Percentiles rank a stretch among this genome's conserved stretches.
Evolutionary conservation across 2,329 filamentous ascomycete species (phyloP).

Genomic region (Penicillium rolfsii): DNA sequence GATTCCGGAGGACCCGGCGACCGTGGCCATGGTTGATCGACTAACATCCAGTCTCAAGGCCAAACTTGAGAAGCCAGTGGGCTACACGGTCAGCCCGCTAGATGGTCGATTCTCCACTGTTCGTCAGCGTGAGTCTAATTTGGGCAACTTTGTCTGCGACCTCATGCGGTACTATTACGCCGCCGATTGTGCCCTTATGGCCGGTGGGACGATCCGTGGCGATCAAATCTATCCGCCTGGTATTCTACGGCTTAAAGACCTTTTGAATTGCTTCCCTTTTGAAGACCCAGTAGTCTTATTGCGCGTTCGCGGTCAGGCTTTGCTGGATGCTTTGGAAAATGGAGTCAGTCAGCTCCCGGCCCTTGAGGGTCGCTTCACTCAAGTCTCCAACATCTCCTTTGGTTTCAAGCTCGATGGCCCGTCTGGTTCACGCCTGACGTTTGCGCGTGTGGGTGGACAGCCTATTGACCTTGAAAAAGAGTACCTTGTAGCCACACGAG

Average conservation of each 20-base stretch:
- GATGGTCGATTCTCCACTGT: constrained; percentile 88
- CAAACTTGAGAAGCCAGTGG: constrained; percentile 79
- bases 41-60: constrained; percentile 73
- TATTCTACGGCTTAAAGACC: constrained; percentile 73
- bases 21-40: constrained; percentile 65
- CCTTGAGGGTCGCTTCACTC: constrained; percentile 80
- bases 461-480: constrained; percentile 64
- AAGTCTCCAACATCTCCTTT: constrained; percentile 82
- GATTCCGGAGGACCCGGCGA: constrained; percentile 66
- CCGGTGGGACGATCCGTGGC: constrained; percentile 80
- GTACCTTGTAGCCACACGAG: constrained; percentile 77
- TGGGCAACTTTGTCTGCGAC: constrained; percentile 90
- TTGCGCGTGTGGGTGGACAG: constrained; percentile 62
- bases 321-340: constrained; percentile 83
- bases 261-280: constrained; percentile 90
- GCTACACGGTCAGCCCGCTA: constrained; percentile 78
- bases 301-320: constrained; percentile 68
- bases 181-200: constrained; percentile 83
- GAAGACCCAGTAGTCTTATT: constrained; percentile 86
- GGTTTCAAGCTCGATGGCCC: constrained; percentile 68
- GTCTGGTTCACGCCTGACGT: constrained; percentile 65
- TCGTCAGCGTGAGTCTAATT: constrained; percentile 74
- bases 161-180: constrained; percentile 83
- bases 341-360: constrained; percentile 79
- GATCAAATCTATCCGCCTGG: constrained; percentile 88